These are phyloP conservation scores for Cercospora beticola DNA, from an alignment of 2,329 filamentous ascomycete genomes.

Conservation along the genomic window DNA sequence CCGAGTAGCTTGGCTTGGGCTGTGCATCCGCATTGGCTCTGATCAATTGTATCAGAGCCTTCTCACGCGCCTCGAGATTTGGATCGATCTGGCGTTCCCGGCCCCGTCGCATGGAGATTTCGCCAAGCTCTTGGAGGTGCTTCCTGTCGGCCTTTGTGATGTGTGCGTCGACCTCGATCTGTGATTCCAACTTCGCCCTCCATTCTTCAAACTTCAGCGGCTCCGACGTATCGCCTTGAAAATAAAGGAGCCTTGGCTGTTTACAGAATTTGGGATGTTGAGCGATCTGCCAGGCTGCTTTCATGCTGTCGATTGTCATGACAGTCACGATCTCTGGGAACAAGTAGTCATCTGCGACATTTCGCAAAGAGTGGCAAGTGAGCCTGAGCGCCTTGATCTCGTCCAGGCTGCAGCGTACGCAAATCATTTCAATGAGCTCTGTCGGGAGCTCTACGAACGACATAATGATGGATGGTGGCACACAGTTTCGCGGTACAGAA, in stretches of 20 bases:
- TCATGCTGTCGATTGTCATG: neutral
- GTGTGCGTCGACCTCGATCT: neutral
- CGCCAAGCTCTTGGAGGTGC: neutral
- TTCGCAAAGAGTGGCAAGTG: neutral
- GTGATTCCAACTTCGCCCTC: neutral
- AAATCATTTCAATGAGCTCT: neutral
- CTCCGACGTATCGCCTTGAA: neutral
- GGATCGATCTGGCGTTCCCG: neutral
- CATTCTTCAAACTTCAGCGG: neutral
- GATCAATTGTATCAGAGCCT: neutral
- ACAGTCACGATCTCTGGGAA: slow-evolving; percentile 8
- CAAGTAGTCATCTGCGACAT: slow-evolving; percentile 1
- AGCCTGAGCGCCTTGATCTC: slow-evolving; percentile 1
- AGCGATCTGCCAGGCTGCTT: neutral
- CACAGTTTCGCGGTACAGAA: neutral
- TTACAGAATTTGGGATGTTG: neutral
- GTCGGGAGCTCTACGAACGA: neutral
- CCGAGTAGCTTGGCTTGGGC: neutral
- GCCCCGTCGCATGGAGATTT: neutral
- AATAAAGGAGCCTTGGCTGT: neutral
- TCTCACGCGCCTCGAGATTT: neutral
- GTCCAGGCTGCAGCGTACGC: neutral
- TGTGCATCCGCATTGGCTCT: neutral
- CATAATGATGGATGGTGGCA: neutral
- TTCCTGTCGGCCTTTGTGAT: neutral